Evolutionary conservation across 2,329 filamentous ascomycete species (phyloP).

Genomic region (Pseudogymnoascus sp.): DNA sequence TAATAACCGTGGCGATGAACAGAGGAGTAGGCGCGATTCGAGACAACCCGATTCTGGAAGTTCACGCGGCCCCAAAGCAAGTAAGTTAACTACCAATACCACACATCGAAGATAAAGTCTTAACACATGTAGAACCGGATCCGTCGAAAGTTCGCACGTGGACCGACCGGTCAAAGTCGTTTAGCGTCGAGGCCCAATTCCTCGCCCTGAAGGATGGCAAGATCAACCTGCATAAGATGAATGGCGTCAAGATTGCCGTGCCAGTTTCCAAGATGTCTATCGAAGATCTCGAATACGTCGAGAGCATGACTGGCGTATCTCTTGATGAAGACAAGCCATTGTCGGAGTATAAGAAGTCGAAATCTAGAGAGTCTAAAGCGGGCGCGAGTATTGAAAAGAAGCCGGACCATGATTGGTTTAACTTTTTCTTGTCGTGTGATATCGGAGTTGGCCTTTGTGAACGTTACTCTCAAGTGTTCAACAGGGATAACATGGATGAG

Average conservation of each 20-base stretch:
- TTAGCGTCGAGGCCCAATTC: conserved; percentile 96
- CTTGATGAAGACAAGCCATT: conserved; percentile 88
- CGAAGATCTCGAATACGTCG: conserved; percentile 91
- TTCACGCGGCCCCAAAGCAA: conserved; percentile 57
- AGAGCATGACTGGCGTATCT: conserved; percentile 77
- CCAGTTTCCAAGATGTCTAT: conserved; percentile 93
- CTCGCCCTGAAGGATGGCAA: conserved; percentile 91
- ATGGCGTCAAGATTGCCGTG: conserved; percentile 97
- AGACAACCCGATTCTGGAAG: conserved; percentile 51
- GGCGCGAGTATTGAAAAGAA: conserved; percentile 44
- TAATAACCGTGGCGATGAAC: conserved; percentile 61
- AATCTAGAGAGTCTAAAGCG: conserved; percentile 22
- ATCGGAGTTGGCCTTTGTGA: conserved; percentile 91
- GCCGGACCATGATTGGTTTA: conserved; percentile 94
- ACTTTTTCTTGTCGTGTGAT: conserved; percentile 91
- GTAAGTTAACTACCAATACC: conserved; percentile 44
- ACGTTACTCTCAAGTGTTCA: conserved; percentile 83
- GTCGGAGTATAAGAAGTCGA: conserved; percentile 61
- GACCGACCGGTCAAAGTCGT: conserved; percentile 92
- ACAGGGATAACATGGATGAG: conserved; percentile 91
- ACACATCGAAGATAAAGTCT: not conserved
- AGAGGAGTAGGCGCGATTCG: conserved; percentile 67
- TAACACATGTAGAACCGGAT: conserved; percentile 62
- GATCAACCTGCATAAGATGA: conserved; percentile 95
- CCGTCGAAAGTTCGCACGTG: conserved; percentile 76